These are phyloP conservation scores for Clonostachys byssicola DNA, from an alignment of 2,329 filamentous ascomycete genomes.

Conservation along the genomic window DNA sequence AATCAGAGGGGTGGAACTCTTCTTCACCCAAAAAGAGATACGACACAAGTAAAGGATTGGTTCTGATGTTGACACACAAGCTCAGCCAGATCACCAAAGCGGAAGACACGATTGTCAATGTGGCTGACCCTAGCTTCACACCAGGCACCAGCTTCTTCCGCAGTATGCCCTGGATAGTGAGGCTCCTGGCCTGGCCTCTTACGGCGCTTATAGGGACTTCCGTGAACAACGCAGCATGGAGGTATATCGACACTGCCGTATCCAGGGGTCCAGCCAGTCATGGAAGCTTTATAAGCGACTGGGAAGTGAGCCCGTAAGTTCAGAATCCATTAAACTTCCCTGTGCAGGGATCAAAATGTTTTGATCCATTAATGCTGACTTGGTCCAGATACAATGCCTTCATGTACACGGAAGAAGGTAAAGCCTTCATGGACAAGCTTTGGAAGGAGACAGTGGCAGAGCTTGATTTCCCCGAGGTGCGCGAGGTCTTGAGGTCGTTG, in stretches of 20 bases:
- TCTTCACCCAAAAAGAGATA: conserved; percentile 10
- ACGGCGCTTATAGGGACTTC: conserved; percentile 27
- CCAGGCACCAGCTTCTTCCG: conserved; percentile 34
- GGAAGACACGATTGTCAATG: conserved; percentile 37
- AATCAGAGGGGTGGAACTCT: conserved; percentile 3
- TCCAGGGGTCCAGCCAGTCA: conserved; percentile 44
- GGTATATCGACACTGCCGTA: conserved; percentile 38
- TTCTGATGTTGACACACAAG: conserved; percentile 26
- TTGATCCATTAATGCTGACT: not conserved
- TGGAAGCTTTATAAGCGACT: conserved; percentile 44
- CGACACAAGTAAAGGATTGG: conserved; percentile 19
- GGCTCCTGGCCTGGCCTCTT: not conserved
- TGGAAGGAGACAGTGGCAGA: not conserved
- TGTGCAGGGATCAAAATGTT: not conserved
- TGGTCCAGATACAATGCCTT: not conserved
- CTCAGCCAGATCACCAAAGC: conserved; percentile 27
- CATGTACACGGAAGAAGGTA: not conserved
- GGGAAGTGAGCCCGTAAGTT: conserved; percentile 37
- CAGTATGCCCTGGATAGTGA: conserved; percentile 12
- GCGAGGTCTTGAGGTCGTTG: not conserved
- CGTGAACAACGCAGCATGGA: conserved; percentile 10
- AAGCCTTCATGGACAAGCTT: not conserved
- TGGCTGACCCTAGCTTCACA: conserved; percentile 38
- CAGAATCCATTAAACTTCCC: not conserved
- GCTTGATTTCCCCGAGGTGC: not conserved